Conservation (phyloP, 164 flowering plant species). For the Warburgia ugandensis region DNA sequence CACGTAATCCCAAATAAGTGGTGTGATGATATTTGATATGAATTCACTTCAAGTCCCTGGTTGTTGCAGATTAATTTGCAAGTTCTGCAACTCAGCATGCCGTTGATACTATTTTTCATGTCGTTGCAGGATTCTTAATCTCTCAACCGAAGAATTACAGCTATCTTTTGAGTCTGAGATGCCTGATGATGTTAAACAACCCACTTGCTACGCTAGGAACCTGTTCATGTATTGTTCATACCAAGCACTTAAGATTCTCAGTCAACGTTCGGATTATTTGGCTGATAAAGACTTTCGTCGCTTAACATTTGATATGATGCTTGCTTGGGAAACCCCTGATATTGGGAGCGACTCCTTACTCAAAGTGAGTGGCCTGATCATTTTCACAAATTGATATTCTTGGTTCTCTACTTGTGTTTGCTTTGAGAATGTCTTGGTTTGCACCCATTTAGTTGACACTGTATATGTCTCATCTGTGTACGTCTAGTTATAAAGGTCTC, state of each 20-base stretch:
- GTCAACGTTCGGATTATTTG: conserved; percentile 39
- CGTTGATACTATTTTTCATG: background rate
- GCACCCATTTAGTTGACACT: no score
- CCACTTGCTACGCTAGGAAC: conserved; percentile 44
- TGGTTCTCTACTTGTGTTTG: no score
- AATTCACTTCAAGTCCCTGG: no score
- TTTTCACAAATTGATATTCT: conserved; percentile 12
- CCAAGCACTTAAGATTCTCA: conserved; percentile 34
- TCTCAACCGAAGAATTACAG: conserved; percentile 46
- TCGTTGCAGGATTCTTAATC: conserved; percentile 45
- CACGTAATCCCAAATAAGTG: no score
- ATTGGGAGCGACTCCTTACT: conserved; percentile 23
- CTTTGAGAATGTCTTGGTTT: no score
- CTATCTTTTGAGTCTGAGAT: conserved; percentile 44
- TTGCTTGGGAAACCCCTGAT: conserved; percentile 78
- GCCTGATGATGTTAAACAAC: conserved; percentile 37
- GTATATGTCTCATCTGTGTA: no score
- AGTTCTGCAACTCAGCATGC: background rate
- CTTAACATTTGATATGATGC: conserved; percentile 81
- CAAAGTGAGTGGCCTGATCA: conserved; percentile 32
- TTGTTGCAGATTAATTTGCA: background rate
- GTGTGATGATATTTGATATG: no score
- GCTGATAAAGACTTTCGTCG: conserved; percentile 58
- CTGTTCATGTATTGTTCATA: conserved; percentile 61
- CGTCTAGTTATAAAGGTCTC: no score